Percentiles rank a stretch among this genome's conserved stretches.
These are phyloP conservation scores for Blumeria graminis DNA, from an alignment of 2,329 filamentous ascomycete genomes.

Conservation along the genomic window DNA sequence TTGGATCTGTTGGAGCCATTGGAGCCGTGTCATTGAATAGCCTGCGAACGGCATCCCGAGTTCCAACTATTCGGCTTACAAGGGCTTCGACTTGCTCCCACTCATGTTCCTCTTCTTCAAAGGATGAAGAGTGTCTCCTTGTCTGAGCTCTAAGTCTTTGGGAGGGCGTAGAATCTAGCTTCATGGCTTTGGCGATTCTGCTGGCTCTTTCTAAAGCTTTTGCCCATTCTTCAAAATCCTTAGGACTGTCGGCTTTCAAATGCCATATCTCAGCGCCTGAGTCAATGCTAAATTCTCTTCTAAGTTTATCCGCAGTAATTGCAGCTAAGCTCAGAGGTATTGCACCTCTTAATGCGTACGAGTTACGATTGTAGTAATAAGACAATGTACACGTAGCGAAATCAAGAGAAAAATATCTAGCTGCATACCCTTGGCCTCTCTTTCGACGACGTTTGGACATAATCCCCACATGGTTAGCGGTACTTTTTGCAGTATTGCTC, in stretches of 20 bases:
- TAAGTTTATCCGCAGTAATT: conserved; percentile 68
- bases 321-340: conserved; percentile 82
- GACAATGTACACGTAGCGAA: conserved; percentile 85
- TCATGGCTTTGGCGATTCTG: conserved; percentile 32
- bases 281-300: conserved; percentile 84
- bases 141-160: conserved; percentile 11
- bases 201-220: conserved; percentile 65
- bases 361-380: conserved; percentile 88
- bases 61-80: conserved; percentile 66
- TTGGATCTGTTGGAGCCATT: conserved; percentile 2
- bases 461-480: conserved; percentile 56
- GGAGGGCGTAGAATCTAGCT: conserved; percentile 14
- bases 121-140: conserved; percentile 5
- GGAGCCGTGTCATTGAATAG: conserved; percentile 66
- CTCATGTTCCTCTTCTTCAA: conserved; percentile 44
- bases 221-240: conserved; percentile 76
- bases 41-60: conserved; percentile 66
- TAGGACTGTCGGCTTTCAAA: conserved; percentile 54
- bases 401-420: conserved; percentile 87
- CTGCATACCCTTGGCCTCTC: conserved; percentile 78
- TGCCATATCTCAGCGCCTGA: conserved; percentile 97
- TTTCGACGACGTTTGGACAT: conserved; percentile 80
- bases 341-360: conserved; percentile 72
- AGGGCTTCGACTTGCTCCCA: conserved; percentile 73
- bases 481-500: conserved; percentile 16